Base-by-base conservation (phyloP, 1,139 yeast genomes). In the Candida tropicalis region DNA sequence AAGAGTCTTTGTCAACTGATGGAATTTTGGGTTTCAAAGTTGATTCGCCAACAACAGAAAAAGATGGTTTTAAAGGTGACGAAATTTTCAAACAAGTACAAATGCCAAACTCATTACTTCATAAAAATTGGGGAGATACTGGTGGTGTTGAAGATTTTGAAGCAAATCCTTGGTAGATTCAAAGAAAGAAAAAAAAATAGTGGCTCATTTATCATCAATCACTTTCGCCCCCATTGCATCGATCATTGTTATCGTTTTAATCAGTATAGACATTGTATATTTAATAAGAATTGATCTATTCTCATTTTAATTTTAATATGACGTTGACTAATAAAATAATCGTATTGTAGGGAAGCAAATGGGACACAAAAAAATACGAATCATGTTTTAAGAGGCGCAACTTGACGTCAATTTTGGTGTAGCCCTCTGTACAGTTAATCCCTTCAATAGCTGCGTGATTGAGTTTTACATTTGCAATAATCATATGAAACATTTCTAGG, bases 161-260 rank as follows among this genome's bases (percentile, higher is more conserved):
- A 50, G 48, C 61, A 11, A 77, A 77, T 51, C 82, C 81, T 2
- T 77, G 82, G 82, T 73, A n/a, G n/a, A n/a, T n/a, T n/a, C n/a
- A n/a, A n/a, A n/a, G n/a, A n/a, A n/a, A n/a, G n/a, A n/a, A n/a
- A n/a, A n/a, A n/a, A n/a, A n/a, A n/a, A n/a, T n/a, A n/a, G n/a
- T n/a, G n/a, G n/a, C n/a, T n/a, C n/a, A n/a, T n/a, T n/a, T n/a
- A n/a, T n/a, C n/a, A n/a, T n/a, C n/a, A n/a, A n/a, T n/a, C n/a
- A n/a, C n/a, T n/a, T n/a, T n/a, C n/a, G n/a, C n/a, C n/a, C n/a
- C n/a, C n/a, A n/a, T n/a, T n/a, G n/a, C n/a, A n/a, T n/a, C n/a
- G n/a, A n/a, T n/a, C n/a, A n/a, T n/a, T n/a, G n/a, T n/a, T n/a
- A n/a, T n/a, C n/a, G n/a, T n/a, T n/a, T n/a, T n/a, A n/a, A n/a